Base-by-base conservation (phyloP, 345 rosid species). In the Limnanthes douglasii region DNA sequence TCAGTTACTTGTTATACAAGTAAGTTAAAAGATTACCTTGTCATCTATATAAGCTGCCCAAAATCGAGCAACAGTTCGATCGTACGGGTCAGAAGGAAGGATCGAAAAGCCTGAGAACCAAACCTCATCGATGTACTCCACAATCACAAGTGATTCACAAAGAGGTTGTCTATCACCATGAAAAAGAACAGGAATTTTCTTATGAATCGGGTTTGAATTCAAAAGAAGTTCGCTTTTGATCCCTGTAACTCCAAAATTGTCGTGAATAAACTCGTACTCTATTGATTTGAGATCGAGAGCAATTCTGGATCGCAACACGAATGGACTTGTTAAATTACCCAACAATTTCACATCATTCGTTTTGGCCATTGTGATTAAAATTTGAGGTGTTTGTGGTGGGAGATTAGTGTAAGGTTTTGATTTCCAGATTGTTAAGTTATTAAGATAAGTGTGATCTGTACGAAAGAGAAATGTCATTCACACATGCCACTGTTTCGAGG, bases 41-140 rank as follows among this genome's bases (percentile, higher is more conserved):
- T 70, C 64, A 41, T 71, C 85, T 15, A 75, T 24, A n/a, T 62
- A 75, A 42, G 59, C 58, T 5, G 58, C 68, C 94, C 94, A 81
- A 45, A 77, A 76, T 12, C 94, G 68, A n/a, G 75, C 68, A 6
- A 31, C 10, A 33, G 94, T 72, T 6, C 88, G 65, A 1, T 73
- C 73, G 4, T 68, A 41, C 8, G 84, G 73, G 46, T 70, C 61
- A 0, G 78, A 54, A 8, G 84, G 81, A 3, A 76, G 75, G 31
- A 81, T 64, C 14, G 73, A 43, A 2, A 62, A 71, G 17, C 53
- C 60, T 22, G 83, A 44, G 34, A 74, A 37, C 86, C 86, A 81
- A 13, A 26, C 43, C 58, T 70, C 86, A 12, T 81, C 81, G 20
- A 81, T 38, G 53, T 81, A 81, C 34, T 73, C 16, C n/a, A 6